Conservation (phyloP, 768 basidiomycete genomes). For the Cystofilobasidium ferigula region DNA sequence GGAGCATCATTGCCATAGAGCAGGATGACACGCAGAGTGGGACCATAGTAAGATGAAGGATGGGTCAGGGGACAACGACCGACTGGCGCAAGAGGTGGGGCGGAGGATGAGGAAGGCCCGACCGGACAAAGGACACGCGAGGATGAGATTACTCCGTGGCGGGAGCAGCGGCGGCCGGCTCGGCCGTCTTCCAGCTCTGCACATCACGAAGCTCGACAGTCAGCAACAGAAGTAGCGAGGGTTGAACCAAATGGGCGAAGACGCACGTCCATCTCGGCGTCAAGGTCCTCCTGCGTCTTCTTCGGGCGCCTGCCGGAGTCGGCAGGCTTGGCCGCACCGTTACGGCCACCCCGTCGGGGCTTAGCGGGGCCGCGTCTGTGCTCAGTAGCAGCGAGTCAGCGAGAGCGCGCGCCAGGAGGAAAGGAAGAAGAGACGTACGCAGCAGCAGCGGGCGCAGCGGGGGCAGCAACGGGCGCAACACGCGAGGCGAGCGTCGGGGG, state of each 20-base stretch:
- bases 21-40: too few species aligned
- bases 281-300: slow-evolving; percentile 80
- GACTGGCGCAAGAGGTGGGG: neutral
- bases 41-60: too few species aligned
- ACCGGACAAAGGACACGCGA: neutral
- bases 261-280: slow-evolving; percentile 94
- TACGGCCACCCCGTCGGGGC: slow-evolving; percentile 43
- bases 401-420: neutral
- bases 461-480: slow-evolving; percentile 47
- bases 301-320: slow-evolving; percentile 48
- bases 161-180: neutral
- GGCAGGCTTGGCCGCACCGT: slow-evolving; percentile 28
- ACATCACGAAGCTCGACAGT: neutral
- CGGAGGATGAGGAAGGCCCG: neutral
- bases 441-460: slow-evolving; percentile 35
- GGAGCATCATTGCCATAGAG: too few species aligned
- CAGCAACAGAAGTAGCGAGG: neutral
- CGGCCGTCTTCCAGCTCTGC: neutral
- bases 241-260: neutral
- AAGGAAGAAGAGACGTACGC: slow-evolving; percentile 9
- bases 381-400: slow-evolving; percentile 25
- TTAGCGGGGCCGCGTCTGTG: slow-evolving; percentile 19
- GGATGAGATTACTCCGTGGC: neutral
- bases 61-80: too few species aligned
- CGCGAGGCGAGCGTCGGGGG: slow-evolving; percentile 57